A percentile compares a stretch with the other conserved stretches of the same genome.
phyloP scores from a whole-genome alignment of 306 rosid species.

The Lupinus albus region DNA sequence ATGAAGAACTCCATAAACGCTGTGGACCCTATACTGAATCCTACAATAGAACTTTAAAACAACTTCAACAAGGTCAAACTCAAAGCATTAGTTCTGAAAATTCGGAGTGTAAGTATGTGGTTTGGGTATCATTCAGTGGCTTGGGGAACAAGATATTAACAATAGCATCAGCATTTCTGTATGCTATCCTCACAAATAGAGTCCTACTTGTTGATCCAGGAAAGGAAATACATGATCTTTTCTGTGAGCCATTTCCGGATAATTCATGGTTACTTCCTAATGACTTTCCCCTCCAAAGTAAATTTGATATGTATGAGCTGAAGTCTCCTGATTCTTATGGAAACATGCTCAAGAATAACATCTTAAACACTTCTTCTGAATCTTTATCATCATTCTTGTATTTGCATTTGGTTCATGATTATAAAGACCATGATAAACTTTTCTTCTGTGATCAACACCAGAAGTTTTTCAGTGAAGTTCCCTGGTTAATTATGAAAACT shows the following conservation, averaged over 20 bases:
- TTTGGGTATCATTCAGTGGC: constrained; percentile 63
- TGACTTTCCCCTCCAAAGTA: constrained; percentile 45
- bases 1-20: constrained; percentile 56
- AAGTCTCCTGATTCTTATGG: constrained; percentile 52
- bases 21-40: constrained; percentile 58
- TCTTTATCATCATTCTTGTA: constrained; percentile 54
- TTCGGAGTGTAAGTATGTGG: constrained; percentile 54
- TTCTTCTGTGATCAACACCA: constrained; percentile 76
- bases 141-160: constrained; percentile 58
- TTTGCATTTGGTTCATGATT: constrained; percentile 74
- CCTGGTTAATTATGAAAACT: constrained; percentile 71
- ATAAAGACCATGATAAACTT: constrained; percentile 61
- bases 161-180: constrained; percentile 57
- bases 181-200: constrained; percentile 57
- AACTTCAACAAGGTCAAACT: constrained; percentile 42
- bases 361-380: constrained; percentile 20
- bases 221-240: constrained; percentile 53
- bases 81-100: constrained; percentile 23
- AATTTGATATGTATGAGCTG: constrained; percentile 45
- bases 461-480: constrained; percentile 42
- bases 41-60: constrained; percentile 47
- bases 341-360: constrained; percentile 50
- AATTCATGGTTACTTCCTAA: constrained; percentile 55
- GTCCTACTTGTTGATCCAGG: constrained; percentile 65
- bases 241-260: constrained; percentile 63